Percentiles rank a stretch among this genome's conserved stretches.
Evolutionary conservation across 768 basidiomycete genomes (phyloP).

Genomic region (Tylopilus sp.): DNA sequence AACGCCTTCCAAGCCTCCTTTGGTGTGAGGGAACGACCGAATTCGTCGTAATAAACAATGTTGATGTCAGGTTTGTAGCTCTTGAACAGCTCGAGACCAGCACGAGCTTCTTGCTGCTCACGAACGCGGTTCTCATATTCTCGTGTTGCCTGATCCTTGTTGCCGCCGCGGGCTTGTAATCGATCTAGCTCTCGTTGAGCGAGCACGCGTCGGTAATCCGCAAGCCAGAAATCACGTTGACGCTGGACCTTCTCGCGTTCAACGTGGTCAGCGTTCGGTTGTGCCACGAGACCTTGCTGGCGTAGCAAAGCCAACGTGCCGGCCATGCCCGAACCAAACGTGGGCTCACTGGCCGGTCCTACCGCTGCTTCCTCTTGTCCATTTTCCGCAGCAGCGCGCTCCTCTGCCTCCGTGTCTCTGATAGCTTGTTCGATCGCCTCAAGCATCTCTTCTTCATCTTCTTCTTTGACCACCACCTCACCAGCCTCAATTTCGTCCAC

Average conservation of each 20-base stretch:
- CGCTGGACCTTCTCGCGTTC: conserved; percentile 82
- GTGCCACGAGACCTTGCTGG: conserved; percentile 84
- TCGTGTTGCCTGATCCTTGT: conserved; percentile 89
- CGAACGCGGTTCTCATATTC: conserved; percentile 93
- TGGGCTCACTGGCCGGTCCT: conserved; percentile 76
- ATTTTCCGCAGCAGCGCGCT: conserved; percentile 35
- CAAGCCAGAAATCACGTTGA: conserved; percentile 87
- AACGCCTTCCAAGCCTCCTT: conserved; percentile 99
- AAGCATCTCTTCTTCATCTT: conserved; percentile 76
- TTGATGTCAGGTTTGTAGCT: conserved; percentile 97
- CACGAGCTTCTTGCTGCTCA: conserved; percentile 87
- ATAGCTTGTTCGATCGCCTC: conserved; percentile 72
- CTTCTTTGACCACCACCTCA: conserved; percentile 75
- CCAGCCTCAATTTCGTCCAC: conserved; percentile 80
- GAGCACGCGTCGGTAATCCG: conserved; percentile 72
- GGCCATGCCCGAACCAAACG: conserved; percentile 80
- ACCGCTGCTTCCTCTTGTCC: conserved; percentile 32
- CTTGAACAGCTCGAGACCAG: conserved; percentile 79
- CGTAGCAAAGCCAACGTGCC: conserved; percentile 85
- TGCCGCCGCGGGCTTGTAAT: conserved; percentile 69
- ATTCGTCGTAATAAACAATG: conserved; percentile 95
- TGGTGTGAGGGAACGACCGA: conserved; percentile 79
- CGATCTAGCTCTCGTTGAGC: conserved; percentile 80
- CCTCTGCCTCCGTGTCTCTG: conserved; percentile 58
- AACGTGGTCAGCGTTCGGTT: conserved; percentile 55